These are phyloP conservation scores for Blastomyces emzantsi DNA, from an alignment of 2,329 filamentous ascomycete genomes.

Conservation along the genomic window DNA sequence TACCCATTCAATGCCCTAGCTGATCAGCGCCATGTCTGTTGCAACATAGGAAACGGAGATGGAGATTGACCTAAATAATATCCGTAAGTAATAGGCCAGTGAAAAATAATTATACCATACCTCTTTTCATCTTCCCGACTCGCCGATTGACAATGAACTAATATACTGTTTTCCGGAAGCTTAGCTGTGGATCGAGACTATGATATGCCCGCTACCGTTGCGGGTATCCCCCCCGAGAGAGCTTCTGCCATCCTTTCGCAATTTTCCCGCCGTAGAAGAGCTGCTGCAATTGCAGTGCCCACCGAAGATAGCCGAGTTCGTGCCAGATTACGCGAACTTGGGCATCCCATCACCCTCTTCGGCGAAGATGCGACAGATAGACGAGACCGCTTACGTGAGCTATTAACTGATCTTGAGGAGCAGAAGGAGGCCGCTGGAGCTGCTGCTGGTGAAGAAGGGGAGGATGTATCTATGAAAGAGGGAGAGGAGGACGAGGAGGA, in stretches of 20 bases:
- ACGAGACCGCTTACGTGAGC: slow-evolving; percentile 73
- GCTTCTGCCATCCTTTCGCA: slow-evolving; percentile 78
- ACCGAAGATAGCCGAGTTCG: slow-evolving; percentile 88
- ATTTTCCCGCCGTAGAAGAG: slow-evolving; percentile 83
- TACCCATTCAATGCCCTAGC: slow-evolving; percentile 11
- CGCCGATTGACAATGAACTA: neutral
- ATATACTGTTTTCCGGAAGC: slow-evolving; percentile 6
- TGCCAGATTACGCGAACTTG: slow-evolving; percentile 68
- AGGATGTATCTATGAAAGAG: slow-evolving; percentile 46
- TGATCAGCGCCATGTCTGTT: slow-evolving; percentile 25
- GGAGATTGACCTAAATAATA: slow-evolving; percentile 53
- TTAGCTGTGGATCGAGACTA: slow-evolving; percentile 72
- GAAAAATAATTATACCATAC: neutral
- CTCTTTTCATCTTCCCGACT: neutral
- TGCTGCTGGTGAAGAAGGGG: slow-evolving; percentile 47
- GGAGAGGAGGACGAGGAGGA: slow-evolving; percentile 44
- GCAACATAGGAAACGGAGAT: slow-evolving; percentile 45
- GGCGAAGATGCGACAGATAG: slow-evolving; percentile 81
- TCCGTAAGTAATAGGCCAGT: slow-evolving; percentile 45
- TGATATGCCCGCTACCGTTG: slow-evolving; percentile 57
- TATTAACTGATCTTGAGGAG: slow-evolving; percentile 66
- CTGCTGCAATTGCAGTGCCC: slow-evolving; percentile 80
- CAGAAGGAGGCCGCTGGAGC: slow-evolving; percentile 39
- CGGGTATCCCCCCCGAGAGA: slow-evolving; percentile 66
- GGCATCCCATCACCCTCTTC: slow-evolving; percentile 91